phyloP scores from a whole-genome alignment of 164 flowering plant genomes.

The Hamamelis virginiana region DNA sequence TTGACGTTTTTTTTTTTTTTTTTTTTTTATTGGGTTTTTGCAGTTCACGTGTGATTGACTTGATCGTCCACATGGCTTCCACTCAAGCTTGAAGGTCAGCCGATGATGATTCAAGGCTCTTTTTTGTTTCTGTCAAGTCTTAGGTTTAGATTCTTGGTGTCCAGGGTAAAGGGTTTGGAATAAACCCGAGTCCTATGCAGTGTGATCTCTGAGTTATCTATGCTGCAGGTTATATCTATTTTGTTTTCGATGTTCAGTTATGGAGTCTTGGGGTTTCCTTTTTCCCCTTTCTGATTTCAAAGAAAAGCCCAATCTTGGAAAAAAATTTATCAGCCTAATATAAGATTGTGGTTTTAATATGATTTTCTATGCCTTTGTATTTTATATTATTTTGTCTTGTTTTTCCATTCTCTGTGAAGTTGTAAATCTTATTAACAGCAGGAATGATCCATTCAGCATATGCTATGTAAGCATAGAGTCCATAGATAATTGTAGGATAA shows the following conservation, averaged over 20 bases:
- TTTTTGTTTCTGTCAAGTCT: background rate
- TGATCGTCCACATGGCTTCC: constrained; percentile 63
- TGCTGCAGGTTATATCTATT: background rate
- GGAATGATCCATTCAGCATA: no score
- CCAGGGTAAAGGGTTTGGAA: background rate
- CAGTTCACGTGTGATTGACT: constrained; percentile 69
- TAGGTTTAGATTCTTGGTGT: background rate
- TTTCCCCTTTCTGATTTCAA: background rate
- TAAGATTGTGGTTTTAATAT: background rate
- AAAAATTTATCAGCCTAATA: background rate
- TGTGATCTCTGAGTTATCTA: background rate
- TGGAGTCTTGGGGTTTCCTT: background rate
- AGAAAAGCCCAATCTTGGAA: background rate
- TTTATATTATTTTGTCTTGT: no score
- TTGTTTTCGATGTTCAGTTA: background rate
- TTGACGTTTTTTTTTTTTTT: background rate
- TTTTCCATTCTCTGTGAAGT: no score
- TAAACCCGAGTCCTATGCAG: background rate
- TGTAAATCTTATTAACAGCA: no score
- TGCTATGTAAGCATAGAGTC: no score
- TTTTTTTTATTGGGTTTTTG: no score
- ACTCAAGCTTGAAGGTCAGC: constrained; percentile 18
- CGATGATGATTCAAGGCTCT: background rate
- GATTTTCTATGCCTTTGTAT: background rate
- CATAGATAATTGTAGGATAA: no score